phyloP scores from a whole-genome alignment of 2,329 filamentous ascomycete species.

The Hansfordia pulvinata region DNA sequence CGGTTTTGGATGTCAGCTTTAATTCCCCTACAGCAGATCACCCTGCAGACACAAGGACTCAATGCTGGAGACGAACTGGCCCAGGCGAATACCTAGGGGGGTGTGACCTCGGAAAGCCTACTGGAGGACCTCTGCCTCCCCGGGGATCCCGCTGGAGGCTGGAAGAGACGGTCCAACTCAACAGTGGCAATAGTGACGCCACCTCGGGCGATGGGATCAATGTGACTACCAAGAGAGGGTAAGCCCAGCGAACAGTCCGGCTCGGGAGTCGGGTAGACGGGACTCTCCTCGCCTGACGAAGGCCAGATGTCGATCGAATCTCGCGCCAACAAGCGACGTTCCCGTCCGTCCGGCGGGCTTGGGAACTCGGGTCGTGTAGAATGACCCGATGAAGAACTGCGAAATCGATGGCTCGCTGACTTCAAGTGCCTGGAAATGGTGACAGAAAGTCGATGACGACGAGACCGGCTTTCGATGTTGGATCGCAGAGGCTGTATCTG shows the following conservation, averaged over 20 bases:
- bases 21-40: no score
- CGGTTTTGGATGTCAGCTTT: no score
- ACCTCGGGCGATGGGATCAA: constrained; percentile 11
- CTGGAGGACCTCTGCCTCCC: no score
- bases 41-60: no score
- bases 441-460: constrained; percentile 4
- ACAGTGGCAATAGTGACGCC: constrained; percentile 12
- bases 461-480: background rate
- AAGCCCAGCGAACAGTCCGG: constrained; percentile 6
- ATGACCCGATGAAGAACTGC: constrained; percentile 11
- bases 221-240: constrained; percentile 3
- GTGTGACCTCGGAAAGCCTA: no score
- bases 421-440: constrained; percentile 9
- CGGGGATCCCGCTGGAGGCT: no score
- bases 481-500: background rate
- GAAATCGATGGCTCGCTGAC: constrained; percentile 9
- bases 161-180: constrained; percentile 14
- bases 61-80: no score
- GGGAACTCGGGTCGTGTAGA: constrained; percentile 14
- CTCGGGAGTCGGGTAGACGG: constrained; percentile 15
- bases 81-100: no score
- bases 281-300: constrained; percentile 14
- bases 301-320: constrained; percentile 13
- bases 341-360: constrained; percentile 9
- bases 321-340: constrained; percentile 14